Conservation (phyloP, 176 grass and related monocot genomes). For the Oryza coarctata region DNA sequence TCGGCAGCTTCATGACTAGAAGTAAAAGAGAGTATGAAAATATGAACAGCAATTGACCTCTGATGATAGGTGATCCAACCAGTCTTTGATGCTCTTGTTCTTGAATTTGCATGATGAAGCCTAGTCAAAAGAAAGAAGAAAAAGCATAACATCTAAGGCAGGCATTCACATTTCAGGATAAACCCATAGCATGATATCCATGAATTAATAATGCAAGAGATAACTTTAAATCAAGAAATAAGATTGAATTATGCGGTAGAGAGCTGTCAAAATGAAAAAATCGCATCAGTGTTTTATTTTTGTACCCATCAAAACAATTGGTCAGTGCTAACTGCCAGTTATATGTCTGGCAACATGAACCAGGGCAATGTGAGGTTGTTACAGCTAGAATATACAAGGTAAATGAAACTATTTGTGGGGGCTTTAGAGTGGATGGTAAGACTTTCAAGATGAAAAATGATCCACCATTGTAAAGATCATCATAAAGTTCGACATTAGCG, state of each 20-base stretch:
- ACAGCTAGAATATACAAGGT: not conserved
- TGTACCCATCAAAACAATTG: not conserved
- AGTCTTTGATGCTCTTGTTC: constrained; percentile 67
- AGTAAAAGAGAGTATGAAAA: not conserved
- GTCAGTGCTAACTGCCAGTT: not conserved
- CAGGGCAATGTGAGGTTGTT: not conserved
- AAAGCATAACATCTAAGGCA: constrained; percentile 14
- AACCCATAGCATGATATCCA: not conserved
- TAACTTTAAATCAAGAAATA: not conserved
- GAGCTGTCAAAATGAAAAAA: not conserved
- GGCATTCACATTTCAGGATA: not conserved
- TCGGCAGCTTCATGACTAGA: not conserved
- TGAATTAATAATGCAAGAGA: not conserved
- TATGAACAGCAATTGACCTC: constrained; percentile 54
- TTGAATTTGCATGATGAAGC: constrained; percentile 66
- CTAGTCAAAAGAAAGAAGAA: constrained; percentile 30
- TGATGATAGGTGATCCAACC: constrained; percentile 47
- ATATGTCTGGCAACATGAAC: not conserved
- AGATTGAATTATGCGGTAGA: constrained; percentile 2
- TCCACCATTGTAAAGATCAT: not conserved
- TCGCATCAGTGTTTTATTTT: not conserved
- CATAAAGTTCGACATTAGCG: not conserved
- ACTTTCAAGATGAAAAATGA: not conserved
- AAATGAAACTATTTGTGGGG: not conserved
- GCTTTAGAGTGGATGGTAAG: not conserved